Evolutionary conservation across 306 rosid species (phyloP), one percentile per base, ranked within the genome.

Genomic region (Betula pendula): DNA sequence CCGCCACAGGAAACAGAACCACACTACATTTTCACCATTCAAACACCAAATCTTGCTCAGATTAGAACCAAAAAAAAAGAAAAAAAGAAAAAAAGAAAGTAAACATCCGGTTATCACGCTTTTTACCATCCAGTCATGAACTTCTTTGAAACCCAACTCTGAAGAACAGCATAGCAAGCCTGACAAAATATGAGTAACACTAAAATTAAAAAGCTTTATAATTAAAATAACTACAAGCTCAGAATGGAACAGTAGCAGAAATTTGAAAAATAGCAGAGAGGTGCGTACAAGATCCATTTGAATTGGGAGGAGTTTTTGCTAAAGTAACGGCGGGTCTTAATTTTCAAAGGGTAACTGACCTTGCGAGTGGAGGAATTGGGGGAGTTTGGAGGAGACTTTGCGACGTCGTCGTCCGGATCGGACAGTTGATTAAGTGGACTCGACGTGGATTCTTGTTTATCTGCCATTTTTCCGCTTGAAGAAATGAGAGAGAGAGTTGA

Each of bases 81-180:
- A 59, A 25, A 79, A 65, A 29, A 73, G 49, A 3, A 15, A 63
- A 13, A 3, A 25, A 7, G 2, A 8, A 22, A 20, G 31, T 2
- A 22, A 55, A 55, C 22, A 55, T 55, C 22, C 2, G 29, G 15
- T 9, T 22, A 55, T 55, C 14, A 22, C 3, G 62, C 62, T 13
- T 80, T 50, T 82, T 84, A 93, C 98, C 94, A 89, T 88, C 98
- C 97, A 51, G 97, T 93, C 97, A 91, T 93, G 83, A 91, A 89
- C 85, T 93, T 93, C 91, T 91, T 93, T 5, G 98, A 93, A 62
- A 88, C 85, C 97, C 98, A 93, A 77, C 98, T 93, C 77, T 93
- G 96, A 66, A 93, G 93, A 78, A 93, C 93, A 81, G 78, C 91
- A 82, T 88, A 91, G 83, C 96, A 93, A 27, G 97, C 97, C 97